These are phyloP conservation scores for Helicostylum pulchrum DNA, from an alignment of 192 early-diverging fungal species.

Conservation along the genomic window DNA sequence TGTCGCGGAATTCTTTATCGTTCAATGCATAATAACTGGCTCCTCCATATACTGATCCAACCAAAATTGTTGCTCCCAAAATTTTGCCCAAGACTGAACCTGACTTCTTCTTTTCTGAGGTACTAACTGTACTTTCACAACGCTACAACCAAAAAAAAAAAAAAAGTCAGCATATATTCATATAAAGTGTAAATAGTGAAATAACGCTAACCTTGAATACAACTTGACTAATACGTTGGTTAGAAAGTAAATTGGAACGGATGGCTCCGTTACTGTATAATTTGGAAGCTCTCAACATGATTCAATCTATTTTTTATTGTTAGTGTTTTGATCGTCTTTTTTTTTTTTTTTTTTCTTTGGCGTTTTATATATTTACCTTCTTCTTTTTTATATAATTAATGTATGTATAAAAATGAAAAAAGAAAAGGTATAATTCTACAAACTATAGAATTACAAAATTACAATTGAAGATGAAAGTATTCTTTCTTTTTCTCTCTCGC, in stretches of 20 bases:
- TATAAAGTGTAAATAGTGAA: not conserved
- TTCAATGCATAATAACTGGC: conserved; percentile 49
- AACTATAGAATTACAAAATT: too few relatives aligned
- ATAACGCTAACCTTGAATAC: conserved; percentile 15
- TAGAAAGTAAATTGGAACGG: conserved; percentile 9
- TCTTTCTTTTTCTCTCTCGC: too few relatives aligned
- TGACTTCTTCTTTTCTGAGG: conserved; percentile 2
- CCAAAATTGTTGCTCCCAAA: conserved; percentile 21
- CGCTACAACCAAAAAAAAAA: conserved; percentile 11
- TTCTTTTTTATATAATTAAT: too few relatives aligned
- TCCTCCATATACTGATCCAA: conserved; percentile 44
- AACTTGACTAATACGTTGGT: conserved; percentile 3
- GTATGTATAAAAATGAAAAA: too few relatives aligned
- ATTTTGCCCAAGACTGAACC: conserved; percentile 21
- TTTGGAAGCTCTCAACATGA: conserved; percentile 25
- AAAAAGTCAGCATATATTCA: not conserved
- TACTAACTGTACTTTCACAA: conserved; percentile 21
- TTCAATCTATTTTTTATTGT: conserved; percentile 3
- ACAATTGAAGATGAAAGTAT: too few relatives aligned
- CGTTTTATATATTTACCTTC: too few relatives aligned
- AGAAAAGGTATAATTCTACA: too few relatives aligned
- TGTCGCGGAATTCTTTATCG: conserved; percentile 54
- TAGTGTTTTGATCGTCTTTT: too few relatives aligned
- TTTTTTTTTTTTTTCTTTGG: too few relatives aligned
- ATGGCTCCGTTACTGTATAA: conserved; percentile 15